Conservation (phyloP, 106 monocot genomes). For the Allium cepa region DNA sequence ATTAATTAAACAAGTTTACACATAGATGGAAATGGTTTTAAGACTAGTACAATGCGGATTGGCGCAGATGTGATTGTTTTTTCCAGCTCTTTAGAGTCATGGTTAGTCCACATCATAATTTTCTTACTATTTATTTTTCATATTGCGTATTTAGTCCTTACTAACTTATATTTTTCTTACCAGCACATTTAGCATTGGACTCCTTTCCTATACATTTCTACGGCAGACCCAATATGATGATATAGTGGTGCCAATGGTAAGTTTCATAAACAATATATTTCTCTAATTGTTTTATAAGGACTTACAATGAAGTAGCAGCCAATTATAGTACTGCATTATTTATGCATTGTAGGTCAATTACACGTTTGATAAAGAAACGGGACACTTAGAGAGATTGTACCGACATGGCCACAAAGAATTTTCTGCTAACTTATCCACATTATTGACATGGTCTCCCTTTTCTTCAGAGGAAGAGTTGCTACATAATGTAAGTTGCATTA, state of each 20-base stretch:
- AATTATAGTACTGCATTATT: background rate
- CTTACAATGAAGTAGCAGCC: background rate
- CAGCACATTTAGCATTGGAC: conserved; percentile 62
- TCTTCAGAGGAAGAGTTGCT: conserved; percentile 38
- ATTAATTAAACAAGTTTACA: background rate
- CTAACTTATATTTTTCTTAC: too few relatives aligned
- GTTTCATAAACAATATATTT: background rate
- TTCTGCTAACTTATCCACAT: conserved; percentile 25
- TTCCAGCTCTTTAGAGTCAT: conserved; percentile 32
- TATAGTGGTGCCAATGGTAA: conserved; percentile 76
- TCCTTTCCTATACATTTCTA: conserved; percentile 95
- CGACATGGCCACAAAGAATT: conserved; percentile 19
- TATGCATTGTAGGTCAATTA: conserved; percentile 38
- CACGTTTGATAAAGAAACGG: conserved; percentile 20
- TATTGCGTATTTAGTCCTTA: too few relatives aligned
- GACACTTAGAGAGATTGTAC: conserved; percentile 9
- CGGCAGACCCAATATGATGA: conserved; percentile 65
- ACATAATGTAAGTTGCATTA: conserved; percentile 27
- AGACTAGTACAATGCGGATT: conserved; percentile 91
- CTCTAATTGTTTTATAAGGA: background rate
- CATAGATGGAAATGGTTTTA: conserved; percentile 94
- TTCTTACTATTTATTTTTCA: background rate
- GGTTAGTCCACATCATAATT: conserved; percentile 12
- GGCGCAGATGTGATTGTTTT: conserved; percentile 86
- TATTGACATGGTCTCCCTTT: conserved; percentile 60